Percentiles rank a stretch among this genome's conserved stretches.
These are phyloP conservation scores for Thalassiosira profunda DNA, from an alignment of 108 stramenopile species.

Conservation along the genomic window DNA sequence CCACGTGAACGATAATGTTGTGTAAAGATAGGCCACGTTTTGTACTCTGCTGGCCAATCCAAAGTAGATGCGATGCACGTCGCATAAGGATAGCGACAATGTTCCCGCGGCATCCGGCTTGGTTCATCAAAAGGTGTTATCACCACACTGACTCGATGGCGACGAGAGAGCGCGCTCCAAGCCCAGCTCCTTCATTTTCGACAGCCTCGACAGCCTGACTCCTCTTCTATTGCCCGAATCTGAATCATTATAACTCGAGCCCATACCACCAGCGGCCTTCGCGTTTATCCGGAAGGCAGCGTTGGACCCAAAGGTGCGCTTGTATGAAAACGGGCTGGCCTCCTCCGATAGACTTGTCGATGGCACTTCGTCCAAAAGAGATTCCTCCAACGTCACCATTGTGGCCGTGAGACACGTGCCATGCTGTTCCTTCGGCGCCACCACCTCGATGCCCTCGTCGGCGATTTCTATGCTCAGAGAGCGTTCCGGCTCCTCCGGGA, in stretches of 20 bases:
- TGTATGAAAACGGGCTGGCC: background rate
- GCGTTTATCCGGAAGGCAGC: conserved; percentile 12
- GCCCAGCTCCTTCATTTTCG: conserved; percentile 32
- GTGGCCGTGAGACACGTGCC: no score
- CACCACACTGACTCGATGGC: background rate
- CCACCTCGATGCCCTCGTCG: no score
- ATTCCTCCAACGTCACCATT: background rate
- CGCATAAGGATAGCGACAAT: no score
- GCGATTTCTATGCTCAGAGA: no score
- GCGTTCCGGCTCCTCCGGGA: no score
- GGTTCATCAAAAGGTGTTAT: conserved; percentile 17
- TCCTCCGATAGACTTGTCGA: background rate
- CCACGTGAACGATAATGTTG: no score
- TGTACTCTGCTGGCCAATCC: no score
- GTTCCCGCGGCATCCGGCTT: no score
- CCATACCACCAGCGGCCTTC: background rate
- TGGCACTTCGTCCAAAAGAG: background rate
- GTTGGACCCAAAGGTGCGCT: conserved; percentile 14
- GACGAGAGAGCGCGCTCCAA: conserved; percentile 4
- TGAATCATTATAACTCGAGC: background rate
- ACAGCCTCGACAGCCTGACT: conserved; percentile 16
- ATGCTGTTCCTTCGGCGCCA: no score
- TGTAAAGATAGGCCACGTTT: no score
- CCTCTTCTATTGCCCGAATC: conserved; percentile 16
- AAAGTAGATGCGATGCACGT: no score